Evolutionary conservation across 257 asterid species (phyloP).

Genomic region (Ehretia macrophylla): DNA sequence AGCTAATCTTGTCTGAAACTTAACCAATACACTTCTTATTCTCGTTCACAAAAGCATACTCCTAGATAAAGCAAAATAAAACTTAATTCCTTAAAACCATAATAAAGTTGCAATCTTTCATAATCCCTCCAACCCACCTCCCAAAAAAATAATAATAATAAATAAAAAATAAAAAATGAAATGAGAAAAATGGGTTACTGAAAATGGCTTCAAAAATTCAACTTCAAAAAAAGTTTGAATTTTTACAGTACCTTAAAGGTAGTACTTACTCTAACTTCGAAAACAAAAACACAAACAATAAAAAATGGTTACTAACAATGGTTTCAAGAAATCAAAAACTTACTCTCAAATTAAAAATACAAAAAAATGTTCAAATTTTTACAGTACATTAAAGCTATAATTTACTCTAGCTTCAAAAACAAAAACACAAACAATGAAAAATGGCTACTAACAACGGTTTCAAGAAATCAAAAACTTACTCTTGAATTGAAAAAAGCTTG

Average conservation of each 20-base stretch:
- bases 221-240: too few relatives aligned
- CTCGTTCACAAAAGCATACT: conserved; percentile 17
- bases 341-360: too few relatives aligned
- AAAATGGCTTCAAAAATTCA: conserved; percentile 7
- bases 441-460: too few relatives aligned
- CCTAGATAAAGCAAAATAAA: conserved; percentile 17
- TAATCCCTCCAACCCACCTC: background rate
- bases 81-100: conserved; percentile 21
- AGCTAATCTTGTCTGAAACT: conserved; percentile 37
- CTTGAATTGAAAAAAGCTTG: too few relatives aligned
- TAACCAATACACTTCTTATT: conserved; percentile 27
- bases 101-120: conserved; percentile 21
- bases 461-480: too few relatives aligned
- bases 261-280: conserved; percentile 24
- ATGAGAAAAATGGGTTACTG: background rate
- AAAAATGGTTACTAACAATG: background rate
- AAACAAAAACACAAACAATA: background rate
- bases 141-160: background rate
- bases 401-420: too few relatives aligned
- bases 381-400: too few relatives aligned
- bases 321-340: background rate
- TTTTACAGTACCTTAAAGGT: too few relatives aligned
- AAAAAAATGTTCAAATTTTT: too few relatives aligned
- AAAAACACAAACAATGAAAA: too few relatives aligned
- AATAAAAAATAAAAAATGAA: background rate